A percentile compares a stretch with the other conserved stretches of the same genome.
Evolutionary conservation across 768 basidiomycete genomes (phyloP).

Genomic region (Mycena capillaripes): DNA sequence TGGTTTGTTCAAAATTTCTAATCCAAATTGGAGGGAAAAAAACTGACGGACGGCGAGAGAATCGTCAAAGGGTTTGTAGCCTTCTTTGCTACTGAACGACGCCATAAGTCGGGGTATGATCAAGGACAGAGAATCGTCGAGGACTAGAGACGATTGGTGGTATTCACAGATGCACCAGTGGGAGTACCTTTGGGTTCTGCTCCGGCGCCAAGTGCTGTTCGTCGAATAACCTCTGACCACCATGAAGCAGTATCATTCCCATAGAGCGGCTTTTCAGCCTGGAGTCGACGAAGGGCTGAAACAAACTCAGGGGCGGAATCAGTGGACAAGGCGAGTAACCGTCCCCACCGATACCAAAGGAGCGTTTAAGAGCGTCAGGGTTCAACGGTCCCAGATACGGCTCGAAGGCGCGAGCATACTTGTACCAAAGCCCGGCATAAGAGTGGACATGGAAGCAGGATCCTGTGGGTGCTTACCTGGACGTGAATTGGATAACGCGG

Average conservation of each 20-base stretch:
- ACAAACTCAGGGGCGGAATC: conserved; percentile 8
- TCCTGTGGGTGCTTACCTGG: conserved; percentile 52
- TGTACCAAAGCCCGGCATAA: not conserved
- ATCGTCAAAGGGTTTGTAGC: conserved; percentile 75
- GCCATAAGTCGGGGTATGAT: conserved; percentile 75
- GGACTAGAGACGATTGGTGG: conserved; percentile 51
- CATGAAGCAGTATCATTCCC: conserved; percentile 66
- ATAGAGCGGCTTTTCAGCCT: conserved; percentile 74
- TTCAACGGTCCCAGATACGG: conserved; percentile 76
- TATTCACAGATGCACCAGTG: conserved; percentile 25
- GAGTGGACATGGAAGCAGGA: not conserved
- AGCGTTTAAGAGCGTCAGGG: conserved; percentile 63
- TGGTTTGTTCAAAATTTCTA: not conserved
- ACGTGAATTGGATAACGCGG: conserved; percentile 78
- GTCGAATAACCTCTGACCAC: conserved; percentile 85
- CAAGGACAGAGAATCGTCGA: conserved; percentile 64
- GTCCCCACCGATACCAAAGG: conserved; percentile 75
- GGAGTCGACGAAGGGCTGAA: conserved; percentile 60
- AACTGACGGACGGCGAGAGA: conserved; percentile 60
- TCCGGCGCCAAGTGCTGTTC: conserved; percentile 83
- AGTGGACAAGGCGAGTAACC: not conserved
- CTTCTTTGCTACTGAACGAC: conserved; percentile 79
- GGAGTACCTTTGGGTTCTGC: conserved; percentile 68
- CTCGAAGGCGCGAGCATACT: conserved; percentile 74
- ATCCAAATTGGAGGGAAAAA: not conserved